These are phyloP conservation scores for Hirsutella thompsonii DNA, from an alignment of 2,329 filamentous ascomycete genomes.

Conservation along the genomic window DNA sequence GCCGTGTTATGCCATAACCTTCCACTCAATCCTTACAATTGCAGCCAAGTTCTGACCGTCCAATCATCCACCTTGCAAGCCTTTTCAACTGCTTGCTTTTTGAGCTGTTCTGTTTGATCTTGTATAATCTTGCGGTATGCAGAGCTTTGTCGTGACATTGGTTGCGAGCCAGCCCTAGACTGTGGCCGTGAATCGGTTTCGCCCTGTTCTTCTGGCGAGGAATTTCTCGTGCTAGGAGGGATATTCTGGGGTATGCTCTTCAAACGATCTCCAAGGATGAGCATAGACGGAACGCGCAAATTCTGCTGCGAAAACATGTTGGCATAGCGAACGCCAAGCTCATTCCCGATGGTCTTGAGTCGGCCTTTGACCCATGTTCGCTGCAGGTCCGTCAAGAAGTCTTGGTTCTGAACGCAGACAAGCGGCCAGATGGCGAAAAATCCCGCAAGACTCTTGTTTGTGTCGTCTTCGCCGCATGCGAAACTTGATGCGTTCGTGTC, in stretches of 20 bases:
- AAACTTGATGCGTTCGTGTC: constrained; percentile 28
- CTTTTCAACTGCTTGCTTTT: constrained; percentile 6
- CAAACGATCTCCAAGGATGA: constrained; percentile 35
- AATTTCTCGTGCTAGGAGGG: background rate
- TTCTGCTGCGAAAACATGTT: constrained; percentile 42
- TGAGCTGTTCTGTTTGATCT: constrained; percentile 6
- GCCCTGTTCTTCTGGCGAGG: background rate
- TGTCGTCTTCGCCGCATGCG: constrained; percentile 33
- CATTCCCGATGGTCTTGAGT: constrained; percentile 37
- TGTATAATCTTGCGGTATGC: constrained; percentile 4
- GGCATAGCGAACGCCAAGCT: constrained; percentile 44
- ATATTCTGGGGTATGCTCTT: constrained; percentile 3
- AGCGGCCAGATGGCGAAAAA: constrained; percentile 48
- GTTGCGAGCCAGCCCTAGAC: too few species aligned
- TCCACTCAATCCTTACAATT: background rate
- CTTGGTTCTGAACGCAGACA: constrained; percentile 36
- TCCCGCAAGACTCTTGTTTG: constrained; percentile 39
- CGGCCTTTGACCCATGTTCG: constrained; percentile 40
- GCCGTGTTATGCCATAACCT: too few species aligned
- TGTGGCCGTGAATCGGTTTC: background rate
- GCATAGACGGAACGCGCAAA: constrained; percentile 46
- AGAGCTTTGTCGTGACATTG: background rate
- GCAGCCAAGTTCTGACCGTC: constrained; percentile 6
- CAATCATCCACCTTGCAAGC: constrained; percentile 5
- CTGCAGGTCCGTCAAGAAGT: constrained; percentile 45